Evolutionary conservation across 805 yeast genomes (phyloP).

Genomic region (Zygoascus flipseniorum): DNA sequence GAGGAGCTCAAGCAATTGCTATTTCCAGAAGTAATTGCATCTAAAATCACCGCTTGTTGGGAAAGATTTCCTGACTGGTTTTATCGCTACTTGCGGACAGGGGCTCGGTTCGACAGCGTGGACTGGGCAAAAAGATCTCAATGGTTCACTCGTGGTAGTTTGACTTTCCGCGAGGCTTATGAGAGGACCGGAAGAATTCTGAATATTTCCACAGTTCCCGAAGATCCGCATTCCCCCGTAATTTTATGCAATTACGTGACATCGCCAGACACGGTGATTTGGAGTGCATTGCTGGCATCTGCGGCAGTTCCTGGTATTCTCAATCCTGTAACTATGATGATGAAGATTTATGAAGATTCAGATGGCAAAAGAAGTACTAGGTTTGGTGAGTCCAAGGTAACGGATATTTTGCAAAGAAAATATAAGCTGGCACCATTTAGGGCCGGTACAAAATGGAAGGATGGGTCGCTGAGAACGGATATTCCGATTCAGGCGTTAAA

Average conservation of each 20-base stretch:
- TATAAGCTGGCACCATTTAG: slow-evolving; percentile 51
- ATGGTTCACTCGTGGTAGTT: slow-evolving; percentile 67
- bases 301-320: slow-evolving; percentile 79
- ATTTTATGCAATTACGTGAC: slow-evolving; percentile 70
- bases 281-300: slow-evolving; percentile 70
- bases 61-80: slow-evolving; percentile 54
- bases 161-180: slow-evolving; percentile 63
- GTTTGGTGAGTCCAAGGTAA: background rate
- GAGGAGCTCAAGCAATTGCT: slow-evolving; percentile 51
- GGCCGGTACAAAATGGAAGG: slow-evolving; percentile 69
- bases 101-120: slow-evolving; percentile 68
- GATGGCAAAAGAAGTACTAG: slow-evolving; percentile 13
- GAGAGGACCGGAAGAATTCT: slow-evolving; percentile 60
- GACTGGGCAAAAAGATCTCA: slow-evolving; percentile 62
- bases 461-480: slow-evolving; percentile 72
- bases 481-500: slow-evolving; percentile 68
- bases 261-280: slow-evolving; percentile 72
- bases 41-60: slow-evolving; percentile 60
- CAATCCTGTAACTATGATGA: slow-evolving; percentile 73
- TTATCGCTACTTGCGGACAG: slow-evolving; percentile 61
- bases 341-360: slow-evolving; percentile 34
- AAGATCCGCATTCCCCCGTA: slow-evolving; percentile 75
- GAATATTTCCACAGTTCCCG: slow-evolving; percentile 71
- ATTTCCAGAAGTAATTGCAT: slow-evolving; percentile 48
- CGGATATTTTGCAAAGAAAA: background rate